Percentiles rank a stretch among this genome's conserved stretches.
Conservation (phyloP, 169 alveolate genomes). For the Cryptosporidium xiaoi region DNA sequence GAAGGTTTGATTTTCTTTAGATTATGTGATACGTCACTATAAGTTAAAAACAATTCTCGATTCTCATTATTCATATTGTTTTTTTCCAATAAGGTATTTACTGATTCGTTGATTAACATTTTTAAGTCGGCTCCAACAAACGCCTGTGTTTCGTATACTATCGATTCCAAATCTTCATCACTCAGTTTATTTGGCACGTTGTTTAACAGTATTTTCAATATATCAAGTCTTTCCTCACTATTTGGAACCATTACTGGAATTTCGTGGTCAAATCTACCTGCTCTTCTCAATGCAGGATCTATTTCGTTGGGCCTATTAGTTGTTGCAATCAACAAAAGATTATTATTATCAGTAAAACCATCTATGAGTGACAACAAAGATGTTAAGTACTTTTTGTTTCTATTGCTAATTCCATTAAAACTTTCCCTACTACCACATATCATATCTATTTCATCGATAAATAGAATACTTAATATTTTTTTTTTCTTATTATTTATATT, state of each 20-base stretch:
- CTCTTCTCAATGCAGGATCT: slow-evolving; percentile 94
- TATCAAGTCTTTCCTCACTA: slow-evolving; percentile 88
- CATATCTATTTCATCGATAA: slow-evolving; percentile 93
- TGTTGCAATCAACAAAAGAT: slow-evolving; percentile 91
- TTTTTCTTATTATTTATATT: slow-evolving; percentile 17
- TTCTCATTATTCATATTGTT: neutral
- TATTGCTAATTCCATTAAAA: slow-evolving; percentile 78
- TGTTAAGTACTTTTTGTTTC: slow-evolving; percentile 85
- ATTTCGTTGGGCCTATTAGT: slow-evolving; percentile 91
- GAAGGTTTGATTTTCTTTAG: slow-evolving; percentile 74
- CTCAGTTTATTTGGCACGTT: slow-evolving; percentile 78
- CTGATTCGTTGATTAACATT: slow-evolving; percentile 80
- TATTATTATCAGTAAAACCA: slow-evolving; percentile 80
- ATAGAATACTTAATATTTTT: slow-evolving; percentile 76
- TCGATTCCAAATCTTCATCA: slow-evolving; percentile 72
- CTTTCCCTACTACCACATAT: slow-evolving; percentile 90
- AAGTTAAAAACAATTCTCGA: slow-evolving; percentile 2
- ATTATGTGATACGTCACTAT: slow-evolving; percentile 62
- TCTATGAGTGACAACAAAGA: slow-evolving; percentile 88
- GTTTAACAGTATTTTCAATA: slow-evolving; percentile 81
- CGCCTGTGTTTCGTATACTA: slow-evolving; percentile 84
- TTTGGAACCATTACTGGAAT: slow-evolving; percentile 93
- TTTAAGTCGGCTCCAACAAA: slow-evolving; percentile 89
- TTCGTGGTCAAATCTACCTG: slow-evolving; percentile 97
- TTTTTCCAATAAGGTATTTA: slow-evolving; percentile 33